Evolutionary conservation across 345 rosid species (phyloP).

Genomic region (Luvunga scandens): DNA sequence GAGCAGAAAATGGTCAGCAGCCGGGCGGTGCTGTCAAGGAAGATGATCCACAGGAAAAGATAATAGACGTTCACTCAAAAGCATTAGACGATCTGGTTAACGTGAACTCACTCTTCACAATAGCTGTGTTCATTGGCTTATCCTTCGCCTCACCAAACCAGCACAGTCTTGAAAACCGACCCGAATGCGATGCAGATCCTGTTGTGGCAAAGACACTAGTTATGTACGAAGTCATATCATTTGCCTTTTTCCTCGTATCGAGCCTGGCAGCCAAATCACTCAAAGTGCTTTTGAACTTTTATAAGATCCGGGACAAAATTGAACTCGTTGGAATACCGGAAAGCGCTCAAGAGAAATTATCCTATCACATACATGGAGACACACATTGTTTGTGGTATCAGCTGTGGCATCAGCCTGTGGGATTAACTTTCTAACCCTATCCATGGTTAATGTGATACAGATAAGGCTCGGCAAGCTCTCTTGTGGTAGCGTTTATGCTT

Average conservation of each 20-base stretch:
- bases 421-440: conserved; percentile 10
- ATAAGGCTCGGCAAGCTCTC: conserved; percentile 15
- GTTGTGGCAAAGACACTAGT: conserved; percentile 14
- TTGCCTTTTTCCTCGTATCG: conserved; percentile 35
- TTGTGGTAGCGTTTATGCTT: conserved; percentile 8
- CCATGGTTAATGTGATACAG: conserved; percentile 22
- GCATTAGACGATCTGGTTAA: too few species aligned
- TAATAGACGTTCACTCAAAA: too few species aligned
- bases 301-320: neutral
- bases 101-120: too few species aligned
- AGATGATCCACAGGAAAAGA: too few species aligned
- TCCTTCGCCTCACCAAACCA: neutral
- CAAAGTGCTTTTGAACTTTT: conserved; percentile 19
- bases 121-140: too few species aligned
- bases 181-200: conserved; percentile 12
- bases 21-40: too few species aligned
- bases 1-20: too few species aligned
- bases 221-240: conserved; percentile 33
- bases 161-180: conserved; percentile 21
- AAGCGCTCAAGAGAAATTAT: neutral
- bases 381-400: neutral
- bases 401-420: neutral
- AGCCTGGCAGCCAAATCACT: conserved; percentile 40
- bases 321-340: neutral
- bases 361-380: neutral